Base-by-base conservation (phyloP, 164 flowering plant genomes). In the Berberis vulgaris region DNA sequence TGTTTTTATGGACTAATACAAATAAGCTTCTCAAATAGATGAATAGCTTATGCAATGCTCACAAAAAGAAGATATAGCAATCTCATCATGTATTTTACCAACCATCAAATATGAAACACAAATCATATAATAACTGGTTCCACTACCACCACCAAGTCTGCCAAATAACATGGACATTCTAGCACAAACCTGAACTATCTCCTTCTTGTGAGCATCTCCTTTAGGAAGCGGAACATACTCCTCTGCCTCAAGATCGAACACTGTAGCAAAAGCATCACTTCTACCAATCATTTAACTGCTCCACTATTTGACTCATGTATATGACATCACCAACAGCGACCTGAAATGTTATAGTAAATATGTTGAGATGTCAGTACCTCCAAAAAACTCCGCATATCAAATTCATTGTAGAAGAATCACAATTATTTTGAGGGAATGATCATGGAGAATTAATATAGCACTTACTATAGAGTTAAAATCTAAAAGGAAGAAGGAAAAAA, bases 191-290 rank as follows among this genome's bases (percentile, higher is more conserved):
- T 95, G 97, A 47, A 95, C 99, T 47, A 95, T 88, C 73, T 91
- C 99, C 80, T 89, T 95, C 68, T 95, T 95, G 75, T 91, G 97
- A 79, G 91, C 99, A 76, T 95, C 99, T 67, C 99, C 97, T 79
- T 95, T 95, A 42, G 99, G 99, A 73, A 95, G 96, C 62, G 99
- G 97, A 66, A 95, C 99, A 81, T 95, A 95, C 70, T 95, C 99
- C 75, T 95, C 99, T 13, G 99, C 99, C 82, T 95, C 99, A 39
- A 95, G 96, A 71, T 95, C 97, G 72, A 89, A 91, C 63, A 91
- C 99, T 57, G 99, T 86, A 40, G 97, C 97, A 86, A 89, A 91
- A 67, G 96, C 96, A 89, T 95, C 97, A 79, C 97, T 89, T 77
- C 97, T 78, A 10, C 99, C 97, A 11, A 95, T 68, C 99, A 82